A percentile compares a stretch with the other conserved stretches of the same genome.
phyloP scores from a whole-genome alignment of 495 filamentous ascomycete species.

The Usnea hakonensis region DNA sequence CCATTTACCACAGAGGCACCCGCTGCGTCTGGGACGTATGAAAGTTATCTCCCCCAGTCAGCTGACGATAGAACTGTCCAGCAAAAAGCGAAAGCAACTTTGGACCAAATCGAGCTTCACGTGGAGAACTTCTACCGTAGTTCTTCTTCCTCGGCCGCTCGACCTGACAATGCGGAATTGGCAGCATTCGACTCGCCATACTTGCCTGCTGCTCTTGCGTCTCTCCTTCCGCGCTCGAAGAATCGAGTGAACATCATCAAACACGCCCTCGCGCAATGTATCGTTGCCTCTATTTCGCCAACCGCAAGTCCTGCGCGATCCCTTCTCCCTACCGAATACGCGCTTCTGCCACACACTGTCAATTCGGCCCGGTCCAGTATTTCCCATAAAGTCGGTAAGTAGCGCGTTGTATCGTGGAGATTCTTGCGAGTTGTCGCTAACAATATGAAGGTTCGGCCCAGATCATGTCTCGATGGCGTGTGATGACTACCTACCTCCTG shows the following conservation, averaged over 20 bases:
- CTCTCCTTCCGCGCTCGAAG: slow-evolving; percentile 1
- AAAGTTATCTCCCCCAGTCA: slow-evolving; percentile 19
- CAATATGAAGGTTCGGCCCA: slow-evolving; percentile 1
- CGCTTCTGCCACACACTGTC: slow-evolving; percentile 6
- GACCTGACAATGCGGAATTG: slow-evolving; percentile 1
- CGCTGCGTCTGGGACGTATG: background rate
- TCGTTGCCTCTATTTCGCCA: slow-evolving; percentile 9
- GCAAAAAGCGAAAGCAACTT: slow-evolving; percentile 10
- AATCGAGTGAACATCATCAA: slow-evolving; percentile 4
- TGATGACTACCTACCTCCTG: slow-evolving; percentile 20
- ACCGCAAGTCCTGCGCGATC: slow-evolving; percentile 1
- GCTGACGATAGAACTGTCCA: slow-evolving; percentile 24
- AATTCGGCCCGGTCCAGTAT: background rate
- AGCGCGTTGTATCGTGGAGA: background rate
- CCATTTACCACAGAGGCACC: background rate
- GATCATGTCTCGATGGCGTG: slow-evolving; percentile 20
- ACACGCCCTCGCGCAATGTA: slow-evolving; percentile 10
- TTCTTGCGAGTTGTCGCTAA: background rate
- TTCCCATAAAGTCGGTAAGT: slow-evolving; percentile 13
- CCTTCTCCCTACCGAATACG: slow-evolving; percentile 19
- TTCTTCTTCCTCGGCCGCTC: background rate
- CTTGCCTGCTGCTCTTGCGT: background rate
- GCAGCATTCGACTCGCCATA: slow-evolving; percentile 12
- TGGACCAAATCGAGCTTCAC: slow-evolving; percentile 26
- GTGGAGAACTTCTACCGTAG: slow-evolving; percentile 28